phyloP scores from a whole-genome alignment of 306 rosid genomes.

The Prunus salicina region DNA sequence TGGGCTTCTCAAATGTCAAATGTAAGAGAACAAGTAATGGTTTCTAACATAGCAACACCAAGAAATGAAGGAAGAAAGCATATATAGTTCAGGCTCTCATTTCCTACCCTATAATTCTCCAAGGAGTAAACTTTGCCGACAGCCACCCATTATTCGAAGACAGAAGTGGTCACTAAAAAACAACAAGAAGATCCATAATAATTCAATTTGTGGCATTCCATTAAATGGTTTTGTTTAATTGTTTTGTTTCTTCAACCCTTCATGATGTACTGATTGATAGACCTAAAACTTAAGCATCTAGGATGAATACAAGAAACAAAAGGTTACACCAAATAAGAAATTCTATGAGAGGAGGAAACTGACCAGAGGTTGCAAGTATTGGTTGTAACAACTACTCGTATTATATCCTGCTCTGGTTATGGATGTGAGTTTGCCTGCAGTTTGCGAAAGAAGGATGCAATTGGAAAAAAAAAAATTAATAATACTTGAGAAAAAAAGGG shows the following conservation, averaged over 20 bases:
- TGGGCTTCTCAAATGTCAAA: not conserved
- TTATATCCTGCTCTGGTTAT: conserved; percentile 1
- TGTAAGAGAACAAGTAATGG: not conserved
- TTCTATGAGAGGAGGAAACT: not conserved
- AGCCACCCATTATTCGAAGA: not conserved
- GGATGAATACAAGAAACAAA: not conserved
- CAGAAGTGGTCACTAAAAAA: not conserved
- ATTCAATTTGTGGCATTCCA: not conserved
- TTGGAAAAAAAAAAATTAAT: too few relatives aligned
- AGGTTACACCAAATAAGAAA: too few relatives aligned
- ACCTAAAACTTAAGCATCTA: not conserved
- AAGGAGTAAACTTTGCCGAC: not conserved
- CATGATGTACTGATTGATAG: not conserved
- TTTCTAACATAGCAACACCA: not conserved
- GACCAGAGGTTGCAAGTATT: conserved; percentile 24
- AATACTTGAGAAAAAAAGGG: not conserved
- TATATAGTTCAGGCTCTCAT: not conserved
- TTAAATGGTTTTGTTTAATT: not conserved
- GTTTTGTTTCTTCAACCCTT: not conserved
- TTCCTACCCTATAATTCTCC: not conserved
- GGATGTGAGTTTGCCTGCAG: conserved; percentile 20
- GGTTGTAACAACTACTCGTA: conserved; percentile 5
- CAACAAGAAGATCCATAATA: not conserved
- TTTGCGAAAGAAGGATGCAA: not conserved
- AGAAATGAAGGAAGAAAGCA: not conserved